These are phyloP conservation scores for Fusarium albosuccineum DNA, from an alignment of 2,329 filamentous ascomycete species.

Conservation along the genomic window DNA sequence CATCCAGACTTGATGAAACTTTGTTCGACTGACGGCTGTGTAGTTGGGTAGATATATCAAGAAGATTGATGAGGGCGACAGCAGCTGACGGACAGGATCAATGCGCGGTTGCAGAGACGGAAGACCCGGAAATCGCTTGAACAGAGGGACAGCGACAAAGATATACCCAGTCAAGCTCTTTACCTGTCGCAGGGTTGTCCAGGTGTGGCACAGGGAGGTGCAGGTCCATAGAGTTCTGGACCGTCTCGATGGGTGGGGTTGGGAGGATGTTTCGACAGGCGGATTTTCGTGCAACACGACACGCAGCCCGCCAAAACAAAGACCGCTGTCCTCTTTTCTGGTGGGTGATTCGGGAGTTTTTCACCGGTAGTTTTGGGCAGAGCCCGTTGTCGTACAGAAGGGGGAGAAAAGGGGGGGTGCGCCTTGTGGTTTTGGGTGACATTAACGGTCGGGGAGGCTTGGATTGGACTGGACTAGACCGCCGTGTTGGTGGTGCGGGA, in stretches of 20 bases:
- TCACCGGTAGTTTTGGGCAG: not conserved
- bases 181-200: constrained; percentile 32
- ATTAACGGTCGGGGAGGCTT: not conserved
- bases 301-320: constrained; percentile 24
- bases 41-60: not conserved
- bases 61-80: not conserved
- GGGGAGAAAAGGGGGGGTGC: no score
- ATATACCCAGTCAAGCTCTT: constrained; percentile 35
- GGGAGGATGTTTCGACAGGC: constrained; percentile 27
- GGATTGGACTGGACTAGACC: not conserved
- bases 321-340: constrained; percentile 10
- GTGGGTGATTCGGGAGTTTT: not conserved
- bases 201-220: constrained; percentile 47
- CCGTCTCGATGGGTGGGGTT: constrained; percentile 44
- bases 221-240: constrained; percentile 50
- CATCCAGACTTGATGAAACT: not conserved
- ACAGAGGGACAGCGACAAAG: constrained; percentile 27
- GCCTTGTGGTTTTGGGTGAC: not conserved
- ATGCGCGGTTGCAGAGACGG: not conserved
- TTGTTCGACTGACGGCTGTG: no score
- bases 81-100: not conserved
- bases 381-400: not conserved
- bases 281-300: constrained; percentile 23
- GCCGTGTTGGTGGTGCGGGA: not conserved
- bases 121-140: not conserved